Percentiles rank a stretch among this genome's conserved stretches.
These are phyloP conservation scores for Syzygium oleosum DNA, from an alignment of 345 rosid genomes.

Conservation along the genomic window DNA sequence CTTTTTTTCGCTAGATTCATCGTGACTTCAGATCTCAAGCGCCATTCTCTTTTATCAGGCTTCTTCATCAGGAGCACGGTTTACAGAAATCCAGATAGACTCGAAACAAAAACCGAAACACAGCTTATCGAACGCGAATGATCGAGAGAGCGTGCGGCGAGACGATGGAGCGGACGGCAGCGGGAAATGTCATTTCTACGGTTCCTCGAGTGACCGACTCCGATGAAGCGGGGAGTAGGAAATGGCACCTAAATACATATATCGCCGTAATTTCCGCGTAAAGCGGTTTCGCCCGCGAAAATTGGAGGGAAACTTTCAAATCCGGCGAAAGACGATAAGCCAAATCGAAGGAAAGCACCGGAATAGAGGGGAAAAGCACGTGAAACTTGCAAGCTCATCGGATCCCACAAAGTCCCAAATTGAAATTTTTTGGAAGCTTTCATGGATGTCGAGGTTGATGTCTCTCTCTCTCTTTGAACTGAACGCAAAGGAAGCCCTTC, in stretches of 20 bases:
- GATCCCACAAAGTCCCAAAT: not conserved
- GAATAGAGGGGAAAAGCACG: not conserved
- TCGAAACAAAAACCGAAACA: not conserved
- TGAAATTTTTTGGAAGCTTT: not conserved
- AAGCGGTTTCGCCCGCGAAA: no score
- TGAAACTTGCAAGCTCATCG: not conserved
- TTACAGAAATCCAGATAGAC: not conserved
- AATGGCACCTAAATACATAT: accelerated
- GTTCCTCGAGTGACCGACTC: not conserved
- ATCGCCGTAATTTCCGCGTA: accelerated
- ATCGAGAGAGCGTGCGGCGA: not conserved
- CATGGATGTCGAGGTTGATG: not conserved
- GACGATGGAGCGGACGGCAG: not conserved
- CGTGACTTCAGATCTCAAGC: slow-evolving; percentile 59
- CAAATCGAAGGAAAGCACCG: not conserved
- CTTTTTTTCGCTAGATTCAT: slow-evolving; percentile 32
- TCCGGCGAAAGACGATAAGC: not conserved
- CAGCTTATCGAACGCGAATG: not conserved
- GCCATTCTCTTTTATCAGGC: slow-evolving; percentile 54
- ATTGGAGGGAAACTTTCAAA: not conserved
- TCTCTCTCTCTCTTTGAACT: not conserved
- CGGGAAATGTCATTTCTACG: not conserved
- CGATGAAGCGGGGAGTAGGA: not conserved
- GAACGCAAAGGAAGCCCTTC: not conserved
- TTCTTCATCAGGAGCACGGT: no score